Evolutionary conservation across 352 stramenopile species (phyloP), one percentile per base, ranked within the genome.

Genomic region (Bremia lactucae): DNA sequence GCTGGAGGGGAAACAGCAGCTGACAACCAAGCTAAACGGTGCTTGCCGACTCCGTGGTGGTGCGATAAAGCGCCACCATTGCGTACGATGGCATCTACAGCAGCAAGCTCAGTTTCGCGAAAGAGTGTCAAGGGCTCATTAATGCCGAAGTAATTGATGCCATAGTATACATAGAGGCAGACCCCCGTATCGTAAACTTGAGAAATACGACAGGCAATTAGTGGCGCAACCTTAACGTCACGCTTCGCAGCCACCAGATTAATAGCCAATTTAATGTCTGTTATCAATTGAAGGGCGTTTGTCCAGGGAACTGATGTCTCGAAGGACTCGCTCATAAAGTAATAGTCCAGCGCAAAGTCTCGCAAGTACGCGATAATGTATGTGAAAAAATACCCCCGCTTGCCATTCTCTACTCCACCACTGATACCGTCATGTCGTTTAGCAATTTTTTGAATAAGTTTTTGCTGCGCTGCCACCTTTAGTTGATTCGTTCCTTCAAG

Each of bases 111-210:
- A 18, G 96, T 90, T 19, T 77, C 65, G 16, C 65, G 58, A 62
- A 96, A 97, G 2, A 93, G 64, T 37, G 54, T 42, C 44, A 91
- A 71, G 13, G 86, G 72, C 42, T 96, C 70, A 14, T 59, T 36
- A 15, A 97, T 62, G 26, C 75, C 73, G 36, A 77, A 84, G 62
- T 89, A 87, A 51, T 95, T 95, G 51, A 98, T 95, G 39, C 87
- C 94, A 55, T 97, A 96, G 62, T 98, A 98, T 50, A 97, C 95
- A 57, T 98, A 98, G 19, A 98, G 70, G 31, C 84, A 96, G 31
- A 81, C 89, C 37, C 91, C 91, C 9, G 95, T 94, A 33, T 95
- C 87, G 56, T 98, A 98, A 9, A 97, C 71, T 61, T 98, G 94
- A 1, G 91, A 97, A 20, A 98, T 75, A 14, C 94, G 80, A 50